phyloP scores from a whole-genome alignment of 495 filamentous ascomycete species.

The Lasiosphaeria ovina region DNA sequence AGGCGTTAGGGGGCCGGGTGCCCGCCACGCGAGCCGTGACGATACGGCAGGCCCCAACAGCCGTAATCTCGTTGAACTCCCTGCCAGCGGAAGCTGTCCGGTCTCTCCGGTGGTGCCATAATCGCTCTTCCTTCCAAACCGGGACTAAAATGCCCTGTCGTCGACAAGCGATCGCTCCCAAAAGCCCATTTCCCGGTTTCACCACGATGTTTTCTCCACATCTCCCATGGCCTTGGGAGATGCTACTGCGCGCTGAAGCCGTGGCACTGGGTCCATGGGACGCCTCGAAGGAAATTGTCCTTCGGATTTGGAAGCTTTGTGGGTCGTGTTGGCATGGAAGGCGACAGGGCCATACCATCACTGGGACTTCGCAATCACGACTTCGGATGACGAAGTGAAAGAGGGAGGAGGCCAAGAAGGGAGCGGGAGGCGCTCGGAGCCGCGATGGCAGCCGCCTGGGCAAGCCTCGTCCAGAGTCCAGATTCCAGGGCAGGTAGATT shows the following conservation, averaged over 20 bases:
- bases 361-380: not conserved
- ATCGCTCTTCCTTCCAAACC: not conserved
- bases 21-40: constrained; percentile 4
- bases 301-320: constrained; percentile 1
- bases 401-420: not conserved
- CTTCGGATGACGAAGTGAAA: constrained; percentile 1
- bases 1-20: constrained; percentile 11
- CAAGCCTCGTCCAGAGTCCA: too few relatives aligned
- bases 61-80: not conserved
- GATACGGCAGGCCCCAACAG: constrained; percentile 2
- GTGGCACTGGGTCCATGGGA: not conserved
- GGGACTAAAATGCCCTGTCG: not conserved
- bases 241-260: constrained; percentile 3
- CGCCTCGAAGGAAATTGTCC: constrained; percentile 2
- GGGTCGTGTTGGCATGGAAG: not conserved
- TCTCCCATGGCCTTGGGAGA: constrained; percentile 4
- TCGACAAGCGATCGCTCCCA: not conserved
- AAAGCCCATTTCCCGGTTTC: not conserved
- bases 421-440: too few relatives aligned
- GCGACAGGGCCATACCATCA: not conserved
- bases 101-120: constrained; percentile 2
- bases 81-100: constrained; percentile 7
- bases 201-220: constrained; percentile 1
- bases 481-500: too few relatives aligned
- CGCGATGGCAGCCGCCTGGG: too few relatives aligned